Base-by-base conservation (phyloP, 441 rosid species). In the Pelargonium citronellum region DNA sequence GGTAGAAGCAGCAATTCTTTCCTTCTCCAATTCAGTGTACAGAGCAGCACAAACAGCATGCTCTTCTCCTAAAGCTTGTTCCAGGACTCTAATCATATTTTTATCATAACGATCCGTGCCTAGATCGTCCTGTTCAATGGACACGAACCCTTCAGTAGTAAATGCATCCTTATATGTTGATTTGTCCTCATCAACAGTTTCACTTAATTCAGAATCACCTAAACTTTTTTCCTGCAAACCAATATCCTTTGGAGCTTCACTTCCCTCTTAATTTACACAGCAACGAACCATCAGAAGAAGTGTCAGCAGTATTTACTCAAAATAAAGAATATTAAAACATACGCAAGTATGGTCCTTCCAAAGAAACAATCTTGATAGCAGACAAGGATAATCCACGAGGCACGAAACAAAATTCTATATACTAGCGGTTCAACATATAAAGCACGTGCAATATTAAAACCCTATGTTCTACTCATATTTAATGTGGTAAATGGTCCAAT, bases 1-100 rank as follows among this genome's bases (percentile, higher is more conserved):
- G 17, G 82, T 74, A 60, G 96, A 91, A 37, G 96, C 89, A 39
- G 94, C 94, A 67, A 69, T 83, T 77, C 96, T 88, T 82, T 89
- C 96, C 64, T 89, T 87, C 85, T 89, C 96, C 0, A 88, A 90
- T 65, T 91, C 97, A 67, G 79, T 75, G 74, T 80, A 81, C 49
- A 70, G 30, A 13, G 80, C 77, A 71, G 81, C 62, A 19, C 79
- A 75, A n/a, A 77, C 81, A 70, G 79, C 77, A 53, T 78, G 79
- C 68, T 83, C 88, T 66, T 82, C 83, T 17, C 67, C 83, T 22
- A 86, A 69, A 27, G 82, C 81, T 70, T 77, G 83, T 69, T 87
- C 87, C 62, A 87, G 66, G 71, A 69, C 57, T 73, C 79, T 76
- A 73, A 79, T 71, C 7, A 73, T 41, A 72, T 72, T 70, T 71